phyloP scores from a whole-genome alignment of 139 green algal genomes.

The Diplosphaera chodatii region DNA sequence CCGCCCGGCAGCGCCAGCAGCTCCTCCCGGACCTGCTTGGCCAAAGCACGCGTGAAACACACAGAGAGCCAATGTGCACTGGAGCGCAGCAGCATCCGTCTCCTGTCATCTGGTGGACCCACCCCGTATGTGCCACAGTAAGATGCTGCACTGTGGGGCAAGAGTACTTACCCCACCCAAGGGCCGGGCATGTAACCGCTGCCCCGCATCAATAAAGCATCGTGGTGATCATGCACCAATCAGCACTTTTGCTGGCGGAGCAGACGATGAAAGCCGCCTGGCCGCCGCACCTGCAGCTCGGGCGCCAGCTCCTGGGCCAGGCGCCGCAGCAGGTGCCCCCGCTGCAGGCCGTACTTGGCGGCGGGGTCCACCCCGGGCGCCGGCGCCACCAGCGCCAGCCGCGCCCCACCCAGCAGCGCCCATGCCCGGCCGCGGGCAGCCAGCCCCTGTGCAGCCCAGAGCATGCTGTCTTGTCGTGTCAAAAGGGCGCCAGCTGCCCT shows the following conservation, averaged over 20 bases:
- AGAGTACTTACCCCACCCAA: too few species aligned
- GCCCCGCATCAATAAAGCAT: too few species aligned
- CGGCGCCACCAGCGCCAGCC: slow-evolving; percentile 70
- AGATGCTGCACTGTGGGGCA: too few species aligned
- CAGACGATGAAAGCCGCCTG: slow-evolving; percentile 50
- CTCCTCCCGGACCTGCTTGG: slow-evolving; percentile 30
- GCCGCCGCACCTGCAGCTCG: slow-evolving; percentile 27
- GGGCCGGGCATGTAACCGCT: too few species aligned
- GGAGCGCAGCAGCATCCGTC: too few species aligned
- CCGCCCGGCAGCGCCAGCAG: slow-evolving; percentile 54
- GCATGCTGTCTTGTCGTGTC: neutral
- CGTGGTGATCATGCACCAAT: too few species aligned
- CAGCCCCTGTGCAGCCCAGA: neutral
- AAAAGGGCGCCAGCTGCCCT: neutral
- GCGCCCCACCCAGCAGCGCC: slow-evolving; percentile 46
- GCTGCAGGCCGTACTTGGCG: slow-evolving; percentile 45
- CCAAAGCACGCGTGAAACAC: too few species aligned
- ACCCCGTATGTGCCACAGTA: too few species aligned
- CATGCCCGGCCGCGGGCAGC: slow-evolving; percentile 47
- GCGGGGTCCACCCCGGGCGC: slow-evolving; percentile 70
- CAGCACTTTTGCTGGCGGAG: too few species aligned
- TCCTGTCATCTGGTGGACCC: too few species aligned
- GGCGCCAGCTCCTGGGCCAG: slow-evolving; percentile 37
- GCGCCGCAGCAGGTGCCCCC: slow-evolving; percentile 21
- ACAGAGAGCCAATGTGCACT: too few species aligned